A percentile compares a stretch with the other conserved stretches of the same genome.
phyloP scores from a whole-genome alignment of 192 early-diverging fungal genomes.

The Coemansia asiatica region DNA sequence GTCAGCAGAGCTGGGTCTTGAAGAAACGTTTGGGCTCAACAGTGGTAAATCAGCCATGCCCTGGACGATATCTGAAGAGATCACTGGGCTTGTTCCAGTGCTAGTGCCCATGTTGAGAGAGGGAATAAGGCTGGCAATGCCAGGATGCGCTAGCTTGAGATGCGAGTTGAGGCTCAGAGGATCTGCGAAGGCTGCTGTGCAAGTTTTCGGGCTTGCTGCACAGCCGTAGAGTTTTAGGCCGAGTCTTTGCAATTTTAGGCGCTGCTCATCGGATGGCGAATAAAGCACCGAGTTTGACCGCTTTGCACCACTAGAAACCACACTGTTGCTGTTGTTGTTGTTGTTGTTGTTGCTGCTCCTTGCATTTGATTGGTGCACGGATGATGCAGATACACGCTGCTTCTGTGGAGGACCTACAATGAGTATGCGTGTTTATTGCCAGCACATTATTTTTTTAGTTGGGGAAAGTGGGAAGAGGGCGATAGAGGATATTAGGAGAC shows the following conservation, averaged over 20 bases:
- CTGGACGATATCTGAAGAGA: background rate
- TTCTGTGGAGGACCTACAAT: conserved; percentile 7
- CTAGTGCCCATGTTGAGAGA: conserved; percentile 23
- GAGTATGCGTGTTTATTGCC: background rate
- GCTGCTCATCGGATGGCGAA: conserved; percentile 54
- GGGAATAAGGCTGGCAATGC: conserved; percentile 35
- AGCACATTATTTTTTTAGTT: background rate
- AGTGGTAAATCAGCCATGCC: background rate
- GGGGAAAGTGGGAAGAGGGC: background rate
- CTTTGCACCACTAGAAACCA: conserved; percentile 34
- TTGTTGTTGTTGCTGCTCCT: conserved; percentile 2
- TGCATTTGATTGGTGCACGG: background rate
- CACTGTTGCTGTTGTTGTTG: background rate
- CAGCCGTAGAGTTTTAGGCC: conserved; percentile 55
- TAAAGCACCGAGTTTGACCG: conserved; percentile 48
- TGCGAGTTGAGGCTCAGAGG: conserved; percentile 49
- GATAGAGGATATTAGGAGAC: too few relatives aligned
- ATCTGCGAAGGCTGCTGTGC: conserved; percentile 43
- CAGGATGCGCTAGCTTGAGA: conserved; percentile 43
- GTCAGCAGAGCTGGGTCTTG: background rate
- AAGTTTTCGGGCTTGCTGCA: conserved; percentile 37
- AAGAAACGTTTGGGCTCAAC: background rate
- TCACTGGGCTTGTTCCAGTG: background rate
- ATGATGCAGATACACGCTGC: conserved; percentile 7
- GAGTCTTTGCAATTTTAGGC: conserved; percentile 44